A percentile compares a stretch with the other conserved stretches of the same genome.
phyloP scores from a whole-genome alignment of 2,329 filamentous ascomycete species.

The Nothopassalora personata region DNA sequence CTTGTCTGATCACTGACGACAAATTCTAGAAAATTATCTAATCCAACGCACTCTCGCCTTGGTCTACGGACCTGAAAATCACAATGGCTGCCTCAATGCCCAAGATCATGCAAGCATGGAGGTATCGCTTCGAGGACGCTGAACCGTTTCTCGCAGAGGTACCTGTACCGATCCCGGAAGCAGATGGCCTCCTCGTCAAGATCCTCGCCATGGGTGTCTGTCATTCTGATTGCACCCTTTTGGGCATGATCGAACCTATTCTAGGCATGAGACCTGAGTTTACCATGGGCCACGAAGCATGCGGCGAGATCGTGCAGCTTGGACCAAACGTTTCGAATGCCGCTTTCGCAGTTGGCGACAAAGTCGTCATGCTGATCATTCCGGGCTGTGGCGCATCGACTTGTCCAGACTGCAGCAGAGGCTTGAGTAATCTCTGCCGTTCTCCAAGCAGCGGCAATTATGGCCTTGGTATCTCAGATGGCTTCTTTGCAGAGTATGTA shows the following conservation, averaged over 20 bases:
- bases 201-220: not conserved
- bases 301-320: not conserved
- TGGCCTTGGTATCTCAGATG: not conserved
- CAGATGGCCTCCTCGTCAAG: not conserved
- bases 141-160: not conserved
- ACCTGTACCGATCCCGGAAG: not conserved
- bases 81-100: not conserved
- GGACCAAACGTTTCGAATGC: not conserved
- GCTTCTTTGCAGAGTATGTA: not conserved
- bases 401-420: not conserved
- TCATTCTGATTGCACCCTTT: not conserved
- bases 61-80: not conserved
- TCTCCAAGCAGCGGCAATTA: not conserved
- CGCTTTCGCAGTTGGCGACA: not conserved
- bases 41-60: no score
- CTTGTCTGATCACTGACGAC: no score
- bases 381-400: not conserved
- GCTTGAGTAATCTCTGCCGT: not conserved
- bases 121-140: not conserved
- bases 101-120: not conserved
- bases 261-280: not conserved
- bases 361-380: not conserved
- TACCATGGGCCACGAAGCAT: not conserved
- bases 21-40: no score
- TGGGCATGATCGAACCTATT: not conserved